phyloP scores from a whole-genome alignment of 352 stramenopile genomes.

The Globisporangium alternatum region DNA sequence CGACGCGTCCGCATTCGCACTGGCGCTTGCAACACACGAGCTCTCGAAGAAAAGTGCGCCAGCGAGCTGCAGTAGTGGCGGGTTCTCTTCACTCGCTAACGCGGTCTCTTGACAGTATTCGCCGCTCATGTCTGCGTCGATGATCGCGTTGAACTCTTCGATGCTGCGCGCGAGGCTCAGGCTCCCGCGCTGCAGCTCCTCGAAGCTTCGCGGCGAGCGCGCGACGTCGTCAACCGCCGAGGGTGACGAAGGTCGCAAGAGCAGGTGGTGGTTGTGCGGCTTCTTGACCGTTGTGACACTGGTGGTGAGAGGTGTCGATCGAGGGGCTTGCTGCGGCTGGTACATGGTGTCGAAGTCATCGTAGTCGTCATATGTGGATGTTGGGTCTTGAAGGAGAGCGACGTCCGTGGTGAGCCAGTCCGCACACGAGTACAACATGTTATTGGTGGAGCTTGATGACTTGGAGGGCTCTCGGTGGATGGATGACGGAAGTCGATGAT shows the following conservation, averaged over 20 bases:
- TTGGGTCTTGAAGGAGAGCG: background rate
- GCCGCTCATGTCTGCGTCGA: constrained; percentile 10
- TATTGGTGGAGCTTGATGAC: background rate
- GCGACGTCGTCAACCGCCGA: background rate
- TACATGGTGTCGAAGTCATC: background rate
- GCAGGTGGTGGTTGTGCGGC: background rate
- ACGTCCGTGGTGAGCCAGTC: constrained; percentile 16
- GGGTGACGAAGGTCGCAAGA: background rate
- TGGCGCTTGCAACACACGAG: background rate
- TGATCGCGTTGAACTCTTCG: constrained; percentile 24
- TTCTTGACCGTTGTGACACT: background rate
- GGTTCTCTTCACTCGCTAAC: background rate
- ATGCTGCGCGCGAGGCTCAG: constrained; percentile 15
- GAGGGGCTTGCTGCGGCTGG: background rate
- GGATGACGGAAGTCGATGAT: background rate
- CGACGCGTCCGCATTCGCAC: background rate
- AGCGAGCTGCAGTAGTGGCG: background rate
- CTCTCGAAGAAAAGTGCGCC: constrained; percentile 3
- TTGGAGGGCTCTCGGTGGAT: background rate
- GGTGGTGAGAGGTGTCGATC: background rate
- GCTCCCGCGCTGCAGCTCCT: constrained; percentile 7
- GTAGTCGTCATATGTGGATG: background rate
- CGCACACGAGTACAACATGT: constrained; percentile 23
- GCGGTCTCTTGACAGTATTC: background rate
- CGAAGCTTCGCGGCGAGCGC: constrained; percentile 7